Base-by-base conservation (phyloP, 768 basidiomycete genomes). In the Amanita pallidorosea region DNA sequence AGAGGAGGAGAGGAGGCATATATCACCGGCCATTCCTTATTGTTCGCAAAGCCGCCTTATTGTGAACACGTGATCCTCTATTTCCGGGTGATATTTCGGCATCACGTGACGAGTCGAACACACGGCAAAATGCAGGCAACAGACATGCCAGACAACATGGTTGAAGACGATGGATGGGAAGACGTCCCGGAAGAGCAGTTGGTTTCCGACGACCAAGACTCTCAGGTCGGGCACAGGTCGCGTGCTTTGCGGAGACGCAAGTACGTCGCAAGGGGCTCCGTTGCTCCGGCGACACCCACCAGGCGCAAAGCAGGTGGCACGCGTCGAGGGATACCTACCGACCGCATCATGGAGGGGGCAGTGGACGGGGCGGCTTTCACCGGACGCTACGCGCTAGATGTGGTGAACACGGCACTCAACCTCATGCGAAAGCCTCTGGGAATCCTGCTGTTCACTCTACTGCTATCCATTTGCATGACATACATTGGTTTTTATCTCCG, bases 361-460 rank as follows among this genome's bases (percentile, higher is more conserved):
- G 44, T 66, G 41, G 55, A 69, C 52, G 62, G 60, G 2, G 11
- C 65, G 50, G 54, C 47, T 40, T 72, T 61, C 55, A 58, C 61
- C n/a, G 54, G 42, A 29, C 49, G 56, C 9, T 86, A 81, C 59
- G 23, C 64, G 17, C 58, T 76, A 20, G 76, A 79, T 57, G 62
- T 88, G 33, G 23, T 80, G 51, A 61, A 60, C 37, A 67, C 63
- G 17, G 72, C 78, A 0, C 56, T 85, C 37, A 60, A 65, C 15
- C 68, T 78, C 27, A 68, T 86, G 52, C 74, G 76, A 36, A 67
- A 58, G 49, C 85, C 85, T 1, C 68, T 88, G 12, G 72, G 73
- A 5, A 47, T 82, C 53, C 56, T 81, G 33, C 56, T 83, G 20
- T 73, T 74, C 53, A 27, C 81, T 8, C 79, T 67, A 65, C 54